Evolutionary conservation across 2,329 filamentous ascomycete genomes (phyloP).

Genomic region (Trichoderma koningii): DNA sequence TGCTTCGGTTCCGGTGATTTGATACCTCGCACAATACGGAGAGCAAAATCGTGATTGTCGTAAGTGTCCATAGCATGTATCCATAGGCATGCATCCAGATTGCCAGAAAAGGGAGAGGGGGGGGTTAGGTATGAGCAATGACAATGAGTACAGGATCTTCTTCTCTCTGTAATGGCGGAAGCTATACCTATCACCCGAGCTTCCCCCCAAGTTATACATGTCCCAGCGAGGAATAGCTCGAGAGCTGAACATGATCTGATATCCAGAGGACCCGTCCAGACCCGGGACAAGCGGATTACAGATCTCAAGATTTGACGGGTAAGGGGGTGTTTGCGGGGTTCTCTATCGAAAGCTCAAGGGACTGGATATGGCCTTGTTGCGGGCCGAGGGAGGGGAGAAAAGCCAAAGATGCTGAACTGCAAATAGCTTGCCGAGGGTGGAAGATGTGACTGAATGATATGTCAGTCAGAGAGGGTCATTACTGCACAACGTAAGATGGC

Average conservation of each 20-base stretch:
- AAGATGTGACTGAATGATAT: not conserved
- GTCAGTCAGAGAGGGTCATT: too few species aligned
- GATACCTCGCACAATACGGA: not conserved
- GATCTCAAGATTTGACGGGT: conserved; percentile 7
- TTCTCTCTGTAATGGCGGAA: too few species aligned
- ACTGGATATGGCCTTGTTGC: not conserved
- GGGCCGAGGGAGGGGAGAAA: conserved; percentile 1
- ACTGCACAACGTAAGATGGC: too few species aligned
- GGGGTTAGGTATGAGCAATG: not conserved
- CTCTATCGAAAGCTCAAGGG: not conserved
- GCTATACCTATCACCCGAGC: not conserved
- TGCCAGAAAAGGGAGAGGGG: not conserved
- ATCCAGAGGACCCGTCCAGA: not conserved
- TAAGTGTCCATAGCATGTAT: not conserved
- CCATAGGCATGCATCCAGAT: too few species aligned
- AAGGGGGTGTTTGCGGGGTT: conserved; percentile 14
- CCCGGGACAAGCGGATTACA: conserved; percentile 6
- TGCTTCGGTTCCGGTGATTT: not conserved
- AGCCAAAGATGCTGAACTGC: not conserved
- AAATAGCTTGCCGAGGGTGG: conserved; percentile 9
- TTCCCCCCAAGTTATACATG: not conserved
- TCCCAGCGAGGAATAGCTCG: conserved; percentile 6
- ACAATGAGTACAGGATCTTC: not conserved
- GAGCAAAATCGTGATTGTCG: not conserved
- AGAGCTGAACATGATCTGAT: conserved; percentile 3